These are phyloP conservation scores for Cutaneotrichosporon cyanovorans DNA, from an alignment of 1,284 basidiomycete species.

Conservation along the genomic window DNA sequence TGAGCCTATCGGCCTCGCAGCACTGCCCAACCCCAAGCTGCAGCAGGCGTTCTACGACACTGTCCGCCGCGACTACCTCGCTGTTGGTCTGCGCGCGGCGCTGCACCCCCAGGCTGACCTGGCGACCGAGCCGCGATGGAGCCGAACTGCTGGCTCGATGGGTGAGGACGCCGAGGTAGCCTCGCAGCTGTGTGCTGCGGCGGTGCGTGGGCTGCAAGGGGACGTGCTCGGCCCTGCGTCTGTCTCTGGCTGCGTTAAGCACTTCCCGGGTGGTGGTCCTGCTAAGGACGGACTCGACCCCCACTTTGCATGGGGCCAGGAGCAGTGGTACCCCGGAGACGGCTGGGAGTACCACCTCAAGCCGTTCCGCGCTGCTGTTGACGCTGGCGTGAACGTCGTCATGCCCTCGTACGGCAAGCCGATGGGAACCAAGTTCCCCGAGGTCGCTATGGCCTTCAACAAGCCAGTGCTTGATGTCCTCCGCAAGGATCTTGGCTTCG, in stretches of 20 bases:
- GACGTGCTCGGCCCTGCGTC: neutral
- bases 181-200: constrained; percentile 5
- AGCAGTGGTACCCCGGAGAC: constrained; percentile 17
- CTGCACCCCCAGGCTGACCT: constrained; percentile 18
- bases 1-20: constrained; percentile 15
- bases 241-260: constrained; percentile 16
- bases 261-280: constrained; percentile 19
- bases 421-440: constrained; percentile 7
- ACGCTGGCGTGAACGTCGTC: constrained; percentile 7
- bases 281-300: constrained; percentile 9
- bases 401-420: constrained; percentile 21
- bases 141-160: constrained; percentile 9
- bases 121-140: constrained; percentile 12
- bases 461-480: constrained; percentile 8
- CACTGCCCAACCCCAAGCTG: constrained; percentile 5
- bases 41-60: constrained; percentile 14
- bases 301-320: constrained; percentile 14
- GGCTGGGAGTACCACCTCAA: constrained; percentile 18
- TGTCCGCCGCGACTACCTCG: constrained; percentile 16
- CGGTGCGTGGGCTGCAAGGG: constrained; percentile 8
- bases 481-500: constrained; percentile 7
- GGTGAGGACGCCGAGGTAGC: constrained; percentile 15
- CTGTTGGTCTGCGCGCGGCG: constrained; percentile 12
- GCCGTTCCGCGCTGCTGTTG: constrained; percentile 15
- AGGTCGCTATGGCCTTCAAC: constrained; percentile 19